A percentile compares a stretch with the other conserved stretches of the same genome.
These are phyloP conservation scores for Stachybotrys chlorohalonatus DNA, from an alignment of 2,329 filamentous ascomycete species.

Conservation along the genomic window DNA sequence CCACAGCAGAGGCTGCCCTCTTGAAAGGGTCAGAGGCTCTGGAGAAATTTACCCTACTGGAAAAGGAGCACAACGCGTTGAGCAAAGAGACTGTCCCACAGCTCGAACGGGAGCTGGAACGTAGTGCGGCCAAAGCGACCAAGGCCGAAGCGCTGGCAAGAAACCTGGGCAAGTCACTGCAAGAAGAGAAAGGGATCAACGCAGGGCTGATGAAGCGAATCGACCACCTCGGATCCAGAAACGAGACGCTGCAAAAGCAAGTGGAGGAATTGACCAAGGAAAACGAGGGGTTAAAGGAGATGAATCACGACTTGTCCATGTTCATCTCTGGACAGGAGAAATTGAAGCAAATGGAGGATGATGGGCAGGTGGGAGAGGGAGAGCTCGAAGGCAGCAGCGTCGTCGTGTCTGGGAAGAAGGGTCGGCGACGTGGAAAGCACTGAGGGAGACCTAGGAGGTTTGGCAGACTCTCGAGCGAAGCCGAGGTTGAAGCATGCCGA, in stretches of 20 bases:
- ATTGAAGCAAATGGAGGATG: conserved; percentile 59
- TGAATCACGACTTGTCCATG: conserved; percentile 80
- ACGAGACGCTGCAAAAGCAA: conserved; percentile 47
- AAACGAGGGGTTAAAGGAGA: conserved; percentile 68
- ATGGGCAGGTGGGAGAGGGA: conserved; percentile 51
- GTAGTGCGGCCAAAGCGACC: conserved; percentile 57
- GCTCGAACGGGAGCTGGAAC: conserved; percentile 64
- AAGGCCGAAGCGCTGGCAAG: conserved; percentile 71
- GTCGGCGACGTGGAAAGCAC: conserved; percentile 42
- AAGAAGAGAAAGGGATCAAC: conserved; percentile 80
- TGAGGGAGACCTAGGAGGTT: conserved; percentile 12
- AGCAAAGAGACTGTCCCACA: conserved; percentile 48
- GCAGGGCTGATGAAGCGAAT: conserved; percentile 78
- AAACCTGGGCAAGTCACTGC: conserved; percentile 63
- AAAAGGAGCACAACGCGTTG: conserved; percentile 36
- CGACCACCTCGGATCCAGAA: conserved; percentile 58
- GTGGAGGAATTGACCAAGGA: conserved; percentile 48
- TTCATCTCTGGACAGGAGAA: conserved; percentile 81
- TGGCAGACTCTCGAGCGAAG: too few species aligned
- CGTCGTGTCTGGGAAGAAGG: conserved; percentile 53
- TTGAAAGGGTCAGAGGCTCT: conserved; percentile 38
- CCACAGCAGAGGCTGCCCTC: conserved; percentile 55
- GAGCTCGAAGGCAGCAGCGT: conserved; percentile 66
- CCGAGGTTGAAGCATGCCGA: too few species aligned
- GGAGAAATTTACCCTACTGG: conserved; percentile 41